Base-by-base conservation (phyloP, 2,329 filamentous ascomycete species). In the Arthrocladium fulminans region DNA sequence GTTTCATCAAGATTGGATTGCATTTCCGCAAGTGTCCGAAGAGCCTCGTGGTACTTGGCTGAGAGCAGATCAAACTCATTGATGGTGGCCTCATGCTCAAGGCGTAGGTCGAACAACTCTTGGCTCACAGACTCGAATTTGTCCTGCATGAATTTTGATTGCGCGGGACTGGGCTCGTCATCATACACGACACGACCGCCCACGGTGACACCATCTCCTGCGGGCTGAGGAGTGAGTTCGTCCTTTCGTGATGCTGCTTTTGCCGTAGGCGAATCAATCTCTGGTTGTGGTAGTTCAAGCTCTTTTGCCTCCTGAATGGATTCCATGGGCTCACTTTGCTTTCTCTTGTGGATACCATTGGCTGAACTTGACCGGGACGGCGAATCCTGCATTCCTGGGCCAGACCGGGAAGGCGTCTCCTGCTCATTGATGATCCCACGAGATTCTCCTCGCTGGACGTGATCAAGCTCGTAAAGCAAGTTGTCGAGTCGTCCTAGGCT, bases 401-500 rank as follows among this genome's bases (percentile, higher is more conserved):
- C 35, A 51, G 39, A 30, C 27, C 49, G 32, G 57, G 57, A 19
- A 40, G 40, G 22, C 55, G 57, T 4, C 57, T 57, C 52, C 5
- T 58, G 51, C 7, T 44, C 41, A n/a, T 44, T 4, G 3, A 32
- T 15, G 25, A 8, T 24, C 41, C 32, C 41, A 3, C 35, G 44
- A 23, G 25, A 35, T 23, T 70, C 71, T 49, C 82, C 78, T 49
- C 80, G 74, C 45, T 86, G 81, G 43, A 87, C 79, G 54, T 83
- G 75, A 60, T 97, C 92, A 8, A 97, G 77, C 61, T 98, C 92
- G 58, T 94, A 83, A 0, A 98, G 77, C 6, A 98, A 76, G 46
- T 85, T 94, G 63, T 98, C 92, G 2, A 98, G 77, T 66, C 96
- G 94, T 34, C 92, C 92, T 2, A 98, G 79, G 63, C 89, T 96